Conservation (phyloP, 129 eudicot genomes). For the Flaveria brownii region DNA sequence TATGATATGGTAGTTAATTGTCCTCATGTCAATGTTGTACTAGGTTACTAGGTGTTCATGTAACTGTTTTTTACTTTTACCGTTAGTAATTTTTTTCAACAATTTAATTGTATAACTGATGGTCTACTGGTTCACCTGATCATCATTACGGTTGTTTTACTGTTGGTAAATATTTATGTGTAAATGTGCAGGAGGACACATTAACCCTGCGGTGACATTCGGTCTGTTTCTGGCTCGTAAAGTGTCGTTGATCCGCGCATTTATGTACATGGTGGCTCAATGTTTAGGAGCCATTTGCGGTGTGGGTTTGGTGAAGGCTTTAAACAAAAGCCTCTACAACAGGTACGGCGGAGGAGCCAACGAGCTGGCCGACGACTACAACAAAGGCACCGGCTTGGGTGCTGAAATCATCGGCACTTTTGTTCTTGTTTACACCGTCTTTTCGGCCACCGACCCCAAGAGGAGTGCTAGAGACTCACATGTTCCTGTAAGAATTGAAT, state of each 20-base stretch:
- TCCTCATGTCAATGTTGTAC: background rate
- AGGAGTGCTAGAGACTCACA: conserved; percentile 86
- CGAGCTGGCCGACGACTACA: conserved; percentile 52
- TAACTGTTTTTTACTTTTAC: background rate
- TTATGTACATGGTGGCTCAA: conserved; percentile 88
- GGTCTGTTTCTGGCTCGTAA: conserved; percentile 78
- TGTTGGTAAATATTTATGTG: background rate
- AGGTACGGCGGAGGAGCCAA: conserved; percentile 78
- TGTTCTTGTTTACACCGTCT: conserved; percentile 85
- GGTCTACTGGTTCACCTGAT: no score
- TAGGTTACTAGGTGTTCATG: background rate
- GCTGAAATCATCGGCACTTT: conserved; percentile 88
- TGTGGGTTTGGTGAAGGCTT: conserved; percentile 68
- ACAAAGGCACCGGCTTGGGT: conserved; percentile 60
- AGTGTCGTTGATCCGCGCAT: conserved; percentile 64
- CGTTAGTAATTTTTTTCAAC: no score
- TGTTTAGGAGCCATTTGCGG: conserved; percentile 85
- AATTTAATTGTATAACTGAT: no score
- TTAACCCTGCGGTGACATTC: conserved; percentile 86
- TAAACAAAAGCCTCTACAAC: conserved; percentile 53
- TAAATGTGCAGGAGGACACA: conserved; percentile 65
- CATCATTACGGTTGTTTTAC: conserved; percentile 1
- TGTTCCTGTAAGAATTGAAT: conserved; percentile 55
- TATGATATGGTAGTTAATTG: no score
- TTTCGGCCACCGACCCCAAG: conserved; percentile 91